Base-by-base conservation (phyloP, 257 asterid genomes). In the Forsythia suspensa region DNA sequence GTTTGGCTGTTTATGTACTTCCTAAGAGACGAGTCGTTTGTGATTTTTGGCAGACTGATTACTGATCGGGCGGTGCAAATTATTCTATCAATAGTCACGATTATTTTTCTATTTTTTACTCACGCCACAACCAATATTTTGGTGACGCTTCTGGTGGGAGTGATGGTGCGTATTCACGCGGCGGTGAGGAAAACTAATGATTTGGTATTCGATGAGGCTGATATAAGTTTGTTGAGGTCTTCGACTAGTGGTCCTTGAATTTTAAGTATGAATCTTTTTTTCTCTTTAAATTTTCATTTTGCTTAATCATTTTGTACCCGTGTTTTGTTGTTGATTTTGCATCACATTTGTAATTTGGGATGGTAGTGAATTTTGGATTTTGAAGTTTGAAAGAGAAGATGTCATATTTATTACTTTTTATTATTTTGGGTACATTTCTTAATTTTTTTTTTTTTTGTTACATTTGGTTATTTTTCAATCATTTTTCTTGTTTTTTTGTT, bases 1-100 rank as follows among this genome's bases (percentile, higher is more conserved):
- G 83, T 72, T 10, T 87, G 91, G 91, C 39, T 84, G 43, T 80
- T 85, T 80, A 42, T 87, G n/a, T 87, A 87, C 76, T 87, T 87
- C 46, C 81, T 87, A 0, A 77, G 91, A 8, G 91, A 87, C 10
- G 85, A 79, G 76, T 87, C 88, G 29, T 10, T 85, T 75, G 72
- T 81, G 70, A 67, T 85, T 57, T 74, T 81, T 8, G 79, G 84
- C 81, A 86, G 87, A n/a, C 0, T 76, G 76, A 79, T 87, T 38
- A 59, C 11, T 8, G 89, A 87, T 80, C 73, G 73, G 2, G 78
- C 68, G 78, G 85, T 87, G 21, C 63, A 85, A 82, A 73, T 83
- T 51, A 81, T 77, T 15, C 71, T 87, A 16, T 42, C 80, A 48
- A 43, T 83, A 10, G 16, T 83, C 9, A 76, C 88, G 4, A 6